phyloP scores from a whole-genome alignment of 495 filamentous ascomycete genomes.

The Oidiodendron maius region DNA sequence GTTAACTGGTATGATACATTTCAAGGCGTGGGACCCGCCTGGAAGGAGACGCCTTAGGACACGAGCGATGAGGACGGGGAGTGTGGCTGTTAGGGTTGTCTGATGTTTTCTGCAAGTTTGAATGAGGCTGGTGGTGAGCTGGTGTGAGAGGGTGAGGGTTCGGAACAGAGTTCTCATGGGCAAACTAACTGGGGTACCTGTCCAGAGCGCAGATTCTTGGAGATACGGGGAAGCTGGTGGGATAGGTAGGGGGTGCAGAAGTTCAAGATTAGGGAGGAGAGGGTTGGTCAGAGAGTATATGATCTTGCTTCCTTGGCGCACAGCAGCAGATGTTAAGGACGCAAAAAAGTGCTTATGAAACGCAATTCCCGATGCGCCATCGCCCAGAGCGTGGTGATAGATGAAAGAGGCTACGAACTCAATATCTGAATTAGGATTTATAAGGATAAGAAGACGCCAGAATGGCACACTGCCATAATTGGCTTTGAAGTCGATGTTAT shows the following conservation, averaged over 20 bases:
- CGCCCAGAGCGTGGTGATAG: constrained; percentile 16
- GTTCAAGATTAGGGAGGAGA: constrained; percentile 12
- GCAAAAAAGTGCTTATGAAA: constrained; percentile 17
- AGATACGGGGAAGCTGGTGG: background rate
- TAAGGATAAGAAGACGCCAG: constrained; percentile 16
- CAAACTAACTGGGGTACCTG: background rate
- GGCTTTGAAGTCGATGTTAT: constrained; percentile 15
- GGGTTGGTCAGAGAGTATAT: background rate
- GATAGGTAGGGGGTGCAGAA: background rate
- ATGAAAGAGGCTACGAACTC: constrained; percentile 17
- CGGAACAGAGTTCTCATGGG: constrained; percentile 1
- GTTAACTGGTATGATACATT: constrained; percentile 11
- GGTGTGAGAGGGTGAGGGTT: constrained; percentile 6
- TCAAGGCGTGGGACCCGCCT: background rate
- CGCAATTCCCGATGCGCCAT: constrained; percentile 13
- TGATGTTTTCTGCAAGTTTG: constrained; percentile 1
- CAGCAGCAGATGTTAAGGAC: background rate
- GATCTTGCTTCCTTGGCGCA: background rate
- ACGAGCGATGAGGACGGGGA: constrained; percentile 8
- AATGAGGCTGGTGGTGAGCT: background rate
- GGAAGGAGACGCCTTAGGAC: constrained; percentile 7
- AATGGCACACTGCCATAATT: constrained; percentile 9
- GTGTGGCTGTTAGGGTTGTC: constrained; percentile 7
- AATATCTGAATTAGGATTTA: background rate
- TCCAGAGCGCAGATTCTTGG: background rate